Base-by-base conservation (phyloP, 139 green algal species). In the Tetratostichococcus sp. region DNA sequence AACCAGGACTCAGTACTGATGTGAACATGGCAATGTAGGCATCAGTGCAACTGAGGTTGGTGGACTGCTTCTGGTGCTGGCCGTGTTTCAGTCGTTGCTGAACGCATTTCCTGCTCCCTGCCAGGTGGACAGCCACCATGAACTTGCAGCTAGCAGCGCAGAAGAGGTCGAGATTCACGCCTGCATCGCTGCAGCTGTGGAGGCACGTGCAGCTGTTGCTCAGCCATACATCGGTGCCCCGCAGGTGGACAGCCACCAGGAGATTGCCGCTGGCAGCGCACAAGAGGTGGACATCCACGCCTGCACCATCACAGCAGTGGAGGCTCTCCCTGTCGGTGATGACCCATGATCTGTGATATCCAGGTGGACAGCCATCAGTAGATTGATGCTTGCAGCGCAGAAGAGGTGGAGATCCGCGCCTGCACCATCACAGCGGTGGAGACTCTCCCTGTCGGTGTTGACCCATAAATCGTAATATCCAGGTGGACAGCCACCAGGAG, bases 131-230 rank as follows among this genome's bases (percentile, higher is more conserved):
- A 43, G n/a, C n/a, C n/a, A n/a, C n/a, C n/a, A n/a, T n/a, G n/a
- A n/a, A n/a, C n/a, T n/a, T n/a, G n/a, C n/a, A n/a, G n/a, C n/a
- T n/a, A n/a, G n/a, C n/a, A n/a, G n/a, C n/a, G n/a, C n/a, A n/a
- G n/a, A n/a, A n/a, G n/a, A 97, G 76, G 2, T 88, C 0, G 91
- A 97, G 81, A 89, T 97, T 26, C 77, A 91, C 1, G 88, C 86
- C 0, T 79, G 73, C 57, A 89, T 79, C 1, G 79, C 96, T 0
- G 71, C 78, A 71, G 91, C 91, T 4, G 90, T 95, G 26, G 87
- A n/a, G n/a, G n/a, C n/a, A n/a, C n/a, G 77, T 28, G 22, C 6
- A 5, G 6, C 34, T n/a, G n/a, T n/a, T n/a, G n/a, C 19, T 23
- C 72, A 30, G 6, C 72, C 73, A n/a, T n/a, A n/a, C n/a, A n/a